Evolutionary conservation across 495 filamentous ascomycete species (phyloP), one percentile per base, ranked within the genome.

Genomic region (Lentithecium fluviatile): DNA sequence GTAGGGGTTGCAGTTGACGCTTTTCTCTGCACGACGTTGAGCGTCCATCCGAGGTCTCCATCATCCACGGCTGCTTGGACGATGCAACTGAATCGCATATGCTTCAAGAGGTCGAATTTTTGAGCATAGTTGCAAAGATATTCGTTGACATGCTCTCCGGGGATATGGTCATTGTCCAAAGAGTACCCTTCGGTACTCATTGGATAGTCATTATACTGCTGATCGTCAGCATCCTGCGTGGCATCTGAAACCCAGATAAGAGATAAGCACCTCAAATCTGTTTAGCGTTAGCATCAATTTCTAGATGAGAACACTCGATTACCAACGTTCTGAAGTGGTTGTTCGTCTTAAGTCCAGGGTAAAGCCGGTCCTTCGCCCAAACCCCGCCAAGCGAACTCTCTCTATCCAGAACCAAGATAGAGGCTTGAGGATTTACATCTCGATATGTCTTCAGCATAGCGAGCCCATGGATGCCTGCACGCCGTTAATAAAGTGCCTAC

Each of bases 21-120:
- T 85, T 66, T 83, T 82, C 37, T 85, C 77, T 12, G 78, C 49
- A 48, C 6, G 19, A 62, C 36, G 6, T 26, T 48, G 2, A 66
- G 25, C 8, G 32, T 48, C 63, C 63, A 66, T 25, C 63, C 63
- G 13, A 29, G 21, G 34, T 45, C 24, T 20, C 58, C 63, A n/a
- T 62, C 21, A 34, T 62, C 62, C 45, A 58, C 43, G 17, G 61
- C 66, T 6, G 43, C 52, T 15, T 46, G 19, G 21, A 58, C 51
- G 20, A 38, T 57, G 50, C 37, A 52, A 26, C 48, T 45, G 25
- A 66, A 57, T 37, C 57, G 63, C 26, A 62, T 53, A 20, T 61
- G 52, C 25, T 34, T 49, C 10, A 61, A 20, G 0, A 66, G 29
- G 12, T 61, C 47, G 29, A 52, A 57, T 13, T 62, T 62, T 24